Evolutionary conservation across 345 rosid species (phyloP), one percentile per base, ranked within the genome.

Genomic region (Hibiscus syriacus): DNA sequence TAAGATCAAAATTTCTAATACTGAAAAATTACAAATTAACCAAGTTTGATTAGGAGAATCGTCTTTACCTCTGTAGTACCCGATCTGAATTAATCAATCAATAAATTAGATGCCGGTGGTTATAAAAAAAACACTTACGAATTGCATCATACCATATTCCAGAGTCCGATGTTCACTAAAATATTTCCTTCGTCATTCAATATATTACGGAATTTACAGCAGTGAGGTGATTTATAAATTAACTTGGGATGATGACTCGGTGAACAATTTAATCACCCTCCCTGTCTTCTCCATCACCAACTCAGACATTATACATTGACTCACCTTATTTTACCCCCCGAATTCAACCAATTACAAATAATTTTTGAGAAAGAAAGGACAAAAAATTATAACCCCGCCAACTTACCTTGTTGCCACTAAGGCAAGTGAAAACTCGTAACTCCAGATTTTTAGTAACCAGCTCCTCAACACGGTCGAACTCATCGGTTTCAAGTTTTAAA

Each of bases 181-280:
- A 34, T 34, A 34, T 34, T 34, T 34, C 10, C 7, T 34, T 34
- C 39, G 2, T 1, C 38, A 6, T 50, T 20, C 14, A 22, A 55
- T 25, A 55, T 12, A 55, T 55, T 17, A 26, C 59, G 26, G 17
- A 56, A 56, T 29, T 27, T 29, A 29, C 36, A 56, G 36, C 61
- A 14, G 19, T 56, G 38, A 56, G 0, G 39, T 34, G 39, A 34
- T 34, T 34, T 34, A 34, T 34, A 34, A 34, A 6, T 34, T 9
- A 34, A 34, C 10, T 34, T 34, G 10, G 39, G 39, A 8, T 29
- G 79, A 92, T 78, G 88, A 89, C 92, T 82, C 80, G 82, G 86
- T 70, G 80, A 77, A 61, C 68, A 57, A 78, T 81, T 73, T 80
- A 78, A 69, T 79, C 77, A 56, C 73, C 82, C 62, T 57, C 27